A percentile compares a stretch with the other conserved stretches of the same genome.
These are phyloP conservation scores for Cutaneotrichosporon daszewskae DNA, from an alignment of 1,284 basidiomycete genomes.

Conservation along the genomic window DNA sequence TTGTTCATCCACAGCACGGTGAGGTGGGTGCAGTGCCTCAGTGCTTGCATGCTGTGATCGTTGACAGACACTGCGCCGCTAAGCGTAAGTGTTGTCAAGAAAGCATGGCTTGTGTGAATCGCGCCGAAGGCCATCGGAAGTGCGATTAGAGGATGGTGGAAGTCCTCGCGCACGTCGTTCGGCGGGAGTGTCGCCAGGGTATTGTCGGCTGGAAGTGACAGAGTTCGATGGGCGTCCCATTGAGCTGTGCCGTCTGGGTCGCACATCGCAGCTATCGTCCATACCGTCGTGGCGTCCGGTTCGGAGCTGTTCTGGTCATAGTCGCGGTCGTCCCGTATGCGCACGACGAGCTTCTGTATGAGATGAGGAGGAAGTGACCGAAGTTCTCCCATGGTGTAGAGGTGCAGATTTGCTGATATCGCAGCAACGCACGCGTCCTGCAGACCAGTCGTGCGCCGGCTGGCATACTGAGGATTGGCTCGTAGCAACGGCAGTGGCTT, in stretches of 20 bases:
- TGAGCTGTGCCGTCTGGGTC: constrained; percentile 19
- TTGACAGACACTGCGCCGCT: constrained; percentile 23
- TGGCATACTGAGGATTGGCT: background rate
- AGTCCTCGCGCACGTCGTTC: constrained; percentile 11
- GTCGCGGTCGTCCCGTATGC: constrained; percentile 12
- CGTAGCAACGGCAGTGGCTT: constrained; percentile 28
- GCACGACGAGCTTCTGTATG: constrained; percentile 19
- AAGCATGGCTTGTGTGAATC: constrained; percentile 1
- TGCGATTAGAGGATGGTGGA: constrained; percentile 26
- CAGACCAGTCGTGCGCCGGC: constrained; percentile 19
- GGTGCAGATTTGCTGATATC: constrained; percentile 31
- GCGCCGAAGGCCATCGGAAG: constrained; percentile 27
- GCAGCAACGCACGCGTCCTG: constrained; percentile 22
- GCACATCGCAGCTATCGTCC: constrained; percentile 24
- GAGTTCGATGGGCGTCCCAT: constrained; percentile 9
- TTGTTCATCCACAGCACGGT: constrained; percentile 32
- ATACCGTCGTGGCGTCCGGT: constrained; percentile 39
- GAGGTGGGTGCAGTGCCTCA: constrained; percentile 33
- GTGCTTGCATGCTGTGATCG: constrained; percentile 22
- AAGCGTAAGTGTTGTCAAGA: constrained; percentile 37
- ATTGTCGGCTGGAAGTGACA: constrained; percentile 20
- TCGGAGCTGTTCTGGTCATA: constrained; percentile 1
- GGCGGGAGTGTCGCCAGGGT: constrained; percentile 21
- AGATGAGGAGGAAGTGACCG: constrained; percentile 16
- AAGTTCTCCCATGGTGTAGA: constrained; percentile 19